Evolutionary conservation across 345 rosid genomes (phyloP).

Genomic region (Pistacia atlantica): DNA sequence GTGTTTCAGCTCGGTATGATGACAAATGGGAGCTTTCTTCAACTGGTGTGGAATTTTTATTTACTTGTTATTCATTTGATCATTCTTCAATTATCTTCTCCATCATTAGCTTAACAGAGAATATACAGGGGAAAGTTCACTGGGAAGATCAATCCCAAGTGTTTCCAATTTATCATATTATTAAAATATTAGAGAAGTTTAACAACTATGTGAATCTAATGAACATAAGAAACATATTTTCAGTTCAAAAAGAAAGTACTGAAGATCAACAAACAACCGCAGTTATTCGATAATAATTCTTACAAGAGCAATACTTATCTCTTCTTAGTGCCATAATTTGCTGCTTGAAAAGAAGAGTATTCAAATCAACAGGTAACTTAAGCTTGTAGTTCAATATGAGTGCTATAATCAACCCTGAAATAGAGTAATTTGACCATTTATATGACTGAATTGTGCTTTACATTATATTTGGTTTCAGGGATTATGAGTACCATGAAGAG

Average conservation of each 20-base stretch:
- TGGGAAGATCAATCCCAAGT: background rate
- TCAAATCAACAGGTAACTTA: slow-evolving; percentile 21
- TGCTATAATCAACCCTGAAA: background rate
- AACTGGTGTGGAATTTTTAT: slow-evolving; percentile 20
- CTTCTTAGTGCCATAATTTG: slow-evolving; percentile 9
- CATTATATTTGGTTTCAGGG: background rate
- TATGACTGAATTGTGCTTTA: background rate
- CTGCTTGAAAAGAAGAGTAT: slow-evolving; percentile 12
- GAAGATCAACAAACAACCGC: slow-evolving; percentile 22
- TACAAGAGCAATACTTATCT: slow-evolving; percentile 25
- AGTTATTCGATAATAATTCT: slow-evolving; percentile 19
- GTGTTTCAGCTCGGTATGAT: slow-evolving; percentile 11
- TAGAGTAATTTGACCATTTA: background rate
- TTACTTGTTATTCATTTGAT: background rate
- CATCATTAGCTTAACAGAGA: background rate
- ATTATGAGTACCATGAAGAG: background rate
- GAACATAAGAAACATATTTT: background rate
- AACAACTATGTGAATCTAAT: background rate
- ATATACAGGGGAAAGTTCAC: background rate
- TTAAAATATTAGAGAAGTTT: background rate
- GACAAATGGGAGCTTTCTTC: slow-evolving; percentile 39
- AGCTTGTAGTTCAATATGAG: background rate
- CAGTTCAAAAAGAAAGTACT: slow-evolving; percentile 31
- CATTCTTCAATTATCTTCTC: background rate
- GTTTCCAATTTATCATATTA: no score